Evolutionary conservation across 345 rosid genomes (phyloP).

Genomic region (Trapa bicornis): DNA sequence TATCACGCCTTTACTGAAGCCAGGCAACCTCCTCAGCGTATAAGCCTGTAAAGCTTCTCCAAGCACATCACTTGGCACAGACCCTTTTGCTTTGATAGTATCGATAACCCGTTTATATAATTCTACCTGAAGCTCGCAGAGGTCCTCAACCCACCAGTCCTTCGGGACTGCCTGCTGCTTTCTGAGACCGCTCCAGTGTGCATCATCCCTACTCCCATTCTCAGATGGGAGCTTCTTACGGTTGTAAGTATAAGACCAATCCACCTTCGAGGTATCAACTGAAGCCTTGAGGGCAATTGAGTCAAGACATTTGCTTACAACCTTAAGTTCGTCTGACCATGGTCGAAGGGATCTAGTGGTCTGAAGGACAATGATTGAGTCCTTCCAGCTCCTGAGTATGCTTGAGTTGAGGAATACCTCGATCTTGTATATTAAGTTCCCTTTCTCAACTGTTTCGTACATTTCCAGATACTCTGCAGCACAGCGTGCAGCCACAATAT

Average conservation of each 20-base stretch:
- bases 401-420: slow-evolving; percentile 66
- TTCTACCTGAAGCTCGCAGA: slow-evolving; percentile 58
- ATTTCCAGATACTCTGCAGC: slow-evolving; percentile 72
- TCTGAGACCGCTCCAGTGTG: slow-evolving; percentile 37
- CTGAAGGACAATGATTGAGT: slow-evolving; percentile 54
- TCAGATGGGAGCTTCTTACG: slow-evolving; percentile 49
- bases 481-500: slow-evolving; percentile 72
- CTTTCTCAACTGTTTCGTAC: slow-evolving; percentile 47
- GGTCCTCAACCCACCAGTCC: slow-evolving; percentile 86
- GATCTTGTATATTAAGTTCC: slow-evolving; percentile 59
- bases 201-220: slow-evolving; percentile 26
- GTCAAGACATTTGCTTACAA: slow-evolving; percentile 53
- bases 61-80: slow-evolving; percentile 33
- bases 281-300: slow-evolving; percentile 53
- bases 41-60: slow-evolving; percentile 60
- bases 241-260: slow-evolving; percentile 72
- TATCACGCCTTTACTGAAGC: slow-evolving; percentile 39
- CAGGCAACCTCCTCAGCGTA: slow-evolving; percentile 41
- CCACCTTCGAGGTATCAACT: slow-evolving; percentile 46
- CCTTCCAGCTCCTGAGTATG: slow-evolving; percentile 67
- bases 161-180: slow-evolving; percentile 47
- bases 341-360: slow-evolving; percentile 40
- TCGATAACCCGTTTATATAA: slow-evolving; percentile 41
- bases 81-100: slow-evolving; percentile 37
- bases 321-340: slow-evolving; percentile 45